phyloP scores from a whole-genome alignment of 2,329 filamentous ascomycete species.

The Nannizzia gypsea region DNA sequence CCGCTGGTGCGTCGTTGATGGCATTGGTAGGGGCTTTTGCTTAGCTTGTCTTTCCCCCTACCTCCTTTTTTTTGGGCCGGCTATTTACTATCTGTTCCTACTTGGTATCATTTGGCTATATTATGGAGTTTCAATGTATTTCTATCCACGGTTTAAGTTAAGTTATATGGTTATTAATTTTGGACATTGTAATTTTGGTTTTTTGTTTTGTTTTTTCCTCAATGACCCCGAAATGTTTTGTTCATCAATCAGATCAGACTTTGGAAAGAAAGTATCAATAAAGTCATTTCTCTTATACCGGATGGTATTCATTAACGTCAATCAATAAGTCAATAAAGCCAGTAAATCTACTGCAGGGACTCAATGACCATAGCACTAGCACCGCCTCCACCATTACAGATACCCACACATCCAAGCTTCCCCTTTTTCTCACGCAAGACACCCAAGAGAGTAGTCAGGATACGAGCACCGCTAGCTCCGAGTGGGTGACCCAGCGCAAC shows the following conservation, averaged over 20 bases:
- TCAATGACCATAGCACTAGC: constrained; percentile 91
- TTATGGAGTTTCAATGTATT: background rate
- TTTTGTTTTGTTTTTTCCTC: background rate
- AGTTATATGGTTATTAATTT: background rate
- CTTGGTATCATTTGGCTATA: background rate
- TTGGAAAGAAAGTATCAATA: background rate
- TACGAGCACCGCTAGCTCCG: constrained; percentile 85
- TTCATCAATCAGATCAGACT: background rate
- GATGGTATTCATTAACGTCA: background rate
- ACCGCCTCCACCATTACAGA: constrained; percentile 96
- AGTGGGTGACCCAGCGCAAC: constrained; percentile 94
- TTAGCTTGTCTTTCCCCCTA: constrained; percentile 16
- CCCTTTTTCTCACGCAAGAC: constrained; percentile 83
- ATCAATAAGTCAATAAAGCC: background rate
- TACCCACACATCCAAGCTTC: constrained; percentile 86
- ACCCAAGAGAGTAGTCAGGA: constrained; percentile 77
- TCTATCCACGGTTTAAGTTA: background rate
- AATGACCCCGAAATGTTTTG: background rate
- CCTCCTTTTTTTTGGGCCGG: too few relatives aligned
- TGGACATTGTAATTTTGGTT: background rate
- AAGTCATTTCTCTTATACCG: background rate
- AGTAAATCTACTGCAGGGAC: constrained; percentile 31
- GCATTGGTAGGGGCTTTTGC: constrained; percentile 57
- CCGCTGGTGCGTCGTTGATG: constrained; percentile 51
- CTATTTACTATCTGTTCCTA: background rate